Base-by-base conservation (phyloP, 768 basidiomycete species). In the Boletus speciosus region DNA sequence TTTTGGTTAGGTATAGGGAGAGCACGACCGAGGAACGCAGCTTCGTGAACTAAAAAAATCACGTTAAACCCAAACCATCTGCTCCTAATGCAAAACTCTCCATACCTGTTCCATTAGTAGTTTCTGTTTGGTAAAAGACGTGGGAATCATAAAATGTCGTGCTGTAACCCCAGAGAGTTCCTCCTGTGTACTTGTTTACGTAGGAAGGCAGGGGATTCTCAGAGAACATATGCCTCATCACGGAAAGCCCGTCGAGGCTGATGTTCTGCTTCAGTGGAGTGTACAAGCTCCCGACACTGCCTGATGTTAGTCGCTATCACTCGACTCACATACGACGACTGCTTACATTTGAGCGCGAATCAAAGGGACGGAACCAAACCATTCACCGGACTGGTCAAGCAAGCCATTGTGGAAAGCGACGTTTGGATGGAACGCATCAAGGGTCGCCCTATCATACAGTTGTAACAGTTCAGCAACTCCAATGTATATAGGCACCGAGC, bases 161-260 rank as follows among this genome's bases (percentile, higher is more conserved):
- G 41, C 54, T 57, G 16, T 61, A 25, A 21, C 59, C 59, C 61
- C 61, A 61, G 12, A 51, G 5, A 2, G 52, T 55, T 4, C 32
- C 54, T 7, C 23, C 39, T 4, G 42, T 46, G 31, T 61, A 62
- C 31, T 44, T 47, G 21, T 39, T 47, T 15, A 61, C 38, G 23
- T 58, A 58, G 1, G 11, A 23, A 0, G 54, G 45, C 9, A 61
- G 12, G 4, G 57, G 35, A 1, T 21, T 29, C 14, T 55, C 35
- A 19, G 57, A 55, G 57, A 59, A 61, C 36, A 48, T 53, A 37
- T 62, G 59, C n/a, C 35, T 47, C 41, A 61, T 23, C 32, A 47
- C 43, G 11, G 42, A 37, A 14, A 61, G 53, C 4, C 59, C 61
- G 1, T 36, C 29, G 16, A 61, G 25, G 4, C 43, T 7, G n/a